phyloP scores from a whole-genome alignment of 768 basidiomycete species.

The Cubamyces lactineus region DNA sequence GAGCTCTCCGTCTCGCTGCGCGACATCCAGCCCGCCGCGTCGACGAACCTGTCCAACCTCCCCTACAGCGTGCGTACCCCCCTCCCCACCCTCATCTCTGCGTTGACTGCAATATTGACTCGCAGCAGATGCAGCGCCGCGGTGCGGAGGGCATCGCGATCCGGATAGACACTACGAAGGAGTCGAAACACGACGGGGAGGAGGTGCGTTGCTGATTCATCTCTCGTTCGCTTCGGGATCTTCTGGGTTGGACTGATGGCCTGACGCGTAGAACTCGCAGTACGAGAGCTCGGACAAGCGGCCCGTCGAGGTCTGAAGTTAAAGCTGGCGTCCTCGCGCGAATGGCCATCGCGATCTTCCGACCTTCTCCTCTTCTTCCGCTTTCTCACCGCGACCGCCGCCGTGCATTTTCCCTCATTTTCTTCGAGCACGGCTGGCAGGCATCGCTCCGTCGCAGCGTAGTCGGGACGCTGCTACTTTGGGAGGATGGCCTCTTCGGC shows the following conservation, averaged over 20 bases:
- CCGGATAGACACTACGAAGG: slow-evolving; percentile 65
- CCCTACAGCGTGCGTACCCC: slow-evolving; percentile 34
- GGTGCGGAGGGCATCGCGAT: slow-evolving; percentile 49
- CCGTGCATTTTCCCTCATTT: background rate
- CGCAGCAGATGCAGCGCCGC: slow-evolving; percentile 1
- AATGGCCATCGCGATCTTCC: background rate
- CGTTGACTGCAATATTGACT: background rate
- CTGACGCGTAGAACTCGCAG: background rate
- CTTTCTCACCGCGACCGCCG: background rate
- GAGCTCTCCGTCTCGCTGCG: slow-evolving; percentile 23
- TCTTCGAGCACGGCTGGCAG: too few species aligned
- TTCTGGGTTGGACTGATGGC: background rate
- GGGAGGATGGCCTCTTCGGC: too few species aligned
- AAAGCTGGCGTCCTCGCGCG: background rate
- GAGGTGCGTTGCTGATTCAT: background rate
- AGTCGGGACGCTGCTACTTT: too few species aligned
- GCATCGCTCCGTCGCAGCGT: too few species aligned
- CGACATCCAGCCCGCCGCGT: slow-evolving; percentile 17
- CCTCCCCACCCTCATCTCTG: background rate
- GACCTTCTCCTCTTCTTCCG: background rate
- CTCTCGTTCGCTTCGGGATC: background rate
- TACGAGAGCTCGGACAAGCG: slow-evolving; percentile 17
- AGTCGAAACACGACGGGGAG: slow-evolving; percentile 45
- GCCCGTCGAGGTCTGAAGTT: slow-evolving; percentile 12
- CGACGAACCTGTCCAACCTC: slow-evolving; percentile 25